Evolutionary conservation across 176 grass and related monocot genomes (phyloP).

Genomic region (Rhynchospora breviuscula): DNA sequence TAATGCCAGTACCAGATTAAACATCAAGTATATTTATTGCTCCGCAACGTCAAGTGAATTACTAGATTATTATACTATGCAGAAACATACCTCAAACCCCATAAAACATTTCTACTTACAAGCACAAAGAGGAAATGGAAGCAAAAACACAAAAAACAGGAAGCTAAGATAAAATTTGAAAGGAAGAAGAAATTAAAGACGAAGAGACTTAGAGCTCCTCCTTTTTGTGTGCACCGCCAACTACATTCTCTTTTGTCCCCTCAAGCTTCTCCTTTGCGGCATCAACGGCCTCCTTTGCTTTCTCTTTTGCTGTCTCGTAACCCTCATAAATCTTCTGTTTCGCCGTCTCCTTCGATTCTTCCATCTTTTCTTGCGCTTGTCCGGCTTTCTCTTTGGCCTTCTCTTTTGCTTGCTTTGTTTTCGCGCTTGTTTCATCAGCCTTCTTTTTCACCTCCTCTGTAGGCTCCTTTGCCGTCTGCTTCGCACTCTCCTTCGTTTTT

Average conservation of each 20-base stretch:
- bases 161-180: background rate
- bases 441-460: conserved; percentile 26
- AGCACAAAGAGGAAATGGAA: background rate
- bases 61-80: background rate
- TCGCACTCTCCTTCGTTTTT: conserved; percentile 20
- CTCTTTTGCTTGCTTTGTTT: conserved; percentile 27
- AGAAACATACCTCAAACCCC: background rate
- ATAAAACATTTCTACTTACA: background rate
- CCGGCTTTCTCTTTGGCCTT: conserved; percentile 34
- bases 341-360: background rate
- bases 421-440: conserved; percentile 28
- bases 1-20: no score
- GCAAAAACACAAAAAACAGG: background rate
- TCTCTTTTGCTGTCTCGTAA: conserved; percentile 27
- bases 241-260: conserved; percentile 30
- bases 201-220: conserved; percentile 45
- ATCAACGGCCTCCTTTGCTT: conserved; percentile 30
- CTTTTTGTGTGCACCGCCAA: conserved; percentile 21
- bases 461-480: conserved; percentile 21
- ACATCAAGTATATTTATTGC: background rate
- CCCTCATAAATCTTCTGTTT: conserved; percentile 21
- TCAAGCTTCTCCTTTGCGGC: conserved; percentile 38
- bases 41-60: background rate
- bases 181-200: background rate
- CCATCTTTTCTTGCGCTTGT: conserved; percentile 22